phyloP scores from a whole-genome alignment of 1,284 basidiomycete species.

The Pyrrhoderma noxium region DNA sequence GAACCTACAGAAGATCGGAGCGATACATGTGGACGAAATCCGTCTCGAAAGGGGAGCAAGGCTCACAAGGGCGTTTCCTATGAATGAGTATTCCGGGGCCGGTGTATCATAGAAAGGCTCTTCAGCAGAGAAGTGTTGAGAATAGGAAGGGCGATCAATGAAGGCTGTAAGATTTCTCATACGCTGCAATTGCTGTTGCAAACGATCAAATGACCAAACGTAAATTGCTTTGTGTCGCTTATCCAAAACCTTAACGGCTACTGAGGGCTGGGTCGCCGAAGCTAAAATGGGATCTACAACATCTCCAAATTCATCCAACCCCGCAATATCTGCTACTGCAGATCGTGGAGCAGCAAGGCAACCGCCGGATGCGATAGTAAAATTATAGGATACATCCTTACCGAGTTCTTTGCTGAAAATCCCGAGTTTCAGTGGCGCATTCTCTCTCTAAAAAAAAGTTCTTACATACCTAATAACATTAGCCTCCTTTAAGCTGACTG shows the following conservation, averaged over 20 bases:
- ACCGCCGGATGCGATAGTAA: constrained; percentile 80
- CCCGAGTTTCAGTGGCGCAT: constrained; percentile 15
- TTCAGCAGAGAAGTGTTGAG: constrained; percentile 87
- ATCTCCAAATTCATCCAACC: constrained; percentile 88
- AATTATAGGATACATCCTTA: constrained; percentile 88
- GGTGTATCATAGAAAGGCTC: constrained; percentile 89
- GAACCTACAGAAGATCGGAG: constrained; percentile 88
- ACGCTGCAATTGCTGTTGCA: constrained; percentile 82
- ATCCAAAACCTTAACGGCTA: constrained; percentile 89
- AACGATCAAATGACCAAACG: constrained; percentile 83
- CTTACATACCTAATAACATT: constrained; percentile 76
- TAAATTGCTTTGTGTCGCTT: constrained; percentile 80
- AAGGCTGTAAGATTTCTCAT: constrained; percentile 95
- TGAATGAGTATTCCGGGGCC: constrained; percentile 82
- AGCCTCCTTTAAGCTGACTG: constrained; percentile 88
- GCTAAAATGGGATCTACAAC: constrained; percentile 73
- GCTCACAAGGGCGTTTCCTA: constrained; percentile 82
- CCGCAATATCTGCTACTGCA: constrained; percentile 79
- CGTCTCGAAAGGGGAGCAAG: constrained; percentile 75
- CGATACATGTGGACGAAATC: constrained; percentile 64
- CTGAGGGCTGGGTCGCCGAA: constrained; percentile 71
- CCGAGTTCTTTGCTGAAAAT: constrained; percentile 68
- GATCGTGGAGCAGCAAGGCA: constrained; percentile 76
- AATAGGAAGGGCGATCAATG: constrained; percentile 87
- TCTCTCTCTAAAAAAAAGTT: constrained; percentile 6